Base-by-base conservation (phyloP, 192 early-diverging fungal genomes). In the Chytriomyces hyalinus region DNA sequence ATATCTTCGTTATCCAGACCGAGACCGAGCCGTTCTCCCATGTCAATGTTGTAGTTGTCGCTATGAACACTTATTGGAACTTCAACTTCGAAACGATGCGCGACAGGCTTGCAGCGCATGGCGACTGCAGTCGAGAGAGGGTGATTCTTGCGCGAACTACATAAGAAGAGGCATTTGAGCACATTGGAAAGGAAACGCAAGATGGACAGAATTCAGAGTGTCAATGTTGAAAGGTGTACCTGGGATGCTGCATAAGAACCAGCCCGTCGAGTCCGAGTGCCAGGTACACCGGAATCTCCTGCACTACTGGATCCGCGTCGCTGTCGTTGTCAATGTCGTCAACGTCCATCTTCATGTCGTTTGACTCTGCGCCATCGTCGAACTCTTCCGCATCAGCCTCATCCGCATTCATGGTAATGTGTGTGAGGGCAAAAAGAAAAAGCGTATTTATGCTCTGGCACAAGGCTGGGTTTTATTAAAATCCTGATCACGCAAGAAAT, bases 171-270 rank as follows among this genome's bases (percentile, higher is more conserved):
- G 8, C 49, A 45, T 17, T 13, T 36, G 17, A 70, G 60, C 6
- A 67, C 68, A 43, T 75, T 67, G 46, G 79, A 82, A 78, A 87
- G 84, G 36, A 36, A 36, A 36, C 36, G 57, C 3, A 69, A 69
- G 15, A 15, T 49, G 44, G 67, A n/a, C 3, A 26, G 17, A 13
- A 43, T 28, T 28, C 86, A 85, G 67, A 86, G 61, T 46, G 83
- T 60, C 9, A 81, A 76, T 65, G 83, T 61, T 13, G 89, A 86
- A 59, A 93, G 36, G 36, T 36, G 36, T 36, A 36, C 36, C 36
- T 87, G 26, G 96, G 97, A 73, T 92, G 96, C 82, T 97, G 96
- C 43, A 96, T 85, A 20, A 97, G 79, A 65, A 92, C 90, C 11
- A 98, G 86, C 75, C 90, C 78, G 62, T 92, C 87, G 0, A 97